Base-by-base conservation (phyloP, 2,329 filamentous ascomycete genomes). In the Plectosphaerella sp. region DNA sequence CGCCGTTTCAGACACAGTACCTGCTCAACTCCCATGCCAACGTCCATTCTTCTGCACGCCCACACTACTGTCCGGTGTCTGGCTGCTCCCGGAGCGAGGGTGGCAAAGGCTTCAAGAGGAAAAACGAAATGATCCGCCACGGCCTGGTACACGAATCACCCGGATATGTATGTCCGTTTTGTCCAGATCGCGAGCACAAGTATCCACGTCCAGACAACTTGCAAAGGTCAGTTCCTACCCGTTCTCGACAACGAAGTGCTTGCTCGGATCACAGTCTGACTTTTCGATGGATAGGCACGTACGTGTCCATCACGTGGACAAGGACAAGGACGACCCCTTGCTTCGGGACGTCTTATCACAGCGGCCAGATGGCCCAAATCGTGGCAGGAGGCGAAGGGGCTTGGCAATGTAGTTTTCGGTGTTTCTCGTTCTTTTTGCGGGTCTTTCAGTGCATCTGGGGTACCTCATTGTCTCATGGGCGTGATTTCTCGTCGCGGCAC, bases 151-250 rank as follows among this genome's bases (percentile, higher is more conserved):
- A 99, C 64, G 87, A 91, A 58, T 96, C 91, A 8, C 94, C 94
- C 1, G 93, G 93, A 54, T 99, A 97, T 63, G 86, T 96, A 28
- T 99, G 94, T 67, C 94, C 94, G 0, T 97, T 97, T 65, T 99
- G 94, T 67, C 89, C 91, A 1, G 91, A 96, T 63, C 81, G 91
- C 59, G 91, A 97, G 66, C 93, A 97, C 68, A 92, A 88, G 65
- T 97, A 97, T 67, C 94, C 94, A 5, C 80, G 94, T 60, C 94
- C 94, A 35, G 94, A 99, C 68, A 97, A 97, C 75, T 74, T 99
- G 52, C 93, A 97, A 74, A 85, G 93, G 90, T 95, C 77, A 39
- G 37, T 16, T 9, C 37, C 5, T 22, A 22, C 22, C 22, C 22
- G 3, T 22, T 22, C 5, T 22, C 22, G 22, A 5, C 22, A 22